Conservation (phyloP, 257 asterid species). For the Galeopsis tetrahit region DNA sequence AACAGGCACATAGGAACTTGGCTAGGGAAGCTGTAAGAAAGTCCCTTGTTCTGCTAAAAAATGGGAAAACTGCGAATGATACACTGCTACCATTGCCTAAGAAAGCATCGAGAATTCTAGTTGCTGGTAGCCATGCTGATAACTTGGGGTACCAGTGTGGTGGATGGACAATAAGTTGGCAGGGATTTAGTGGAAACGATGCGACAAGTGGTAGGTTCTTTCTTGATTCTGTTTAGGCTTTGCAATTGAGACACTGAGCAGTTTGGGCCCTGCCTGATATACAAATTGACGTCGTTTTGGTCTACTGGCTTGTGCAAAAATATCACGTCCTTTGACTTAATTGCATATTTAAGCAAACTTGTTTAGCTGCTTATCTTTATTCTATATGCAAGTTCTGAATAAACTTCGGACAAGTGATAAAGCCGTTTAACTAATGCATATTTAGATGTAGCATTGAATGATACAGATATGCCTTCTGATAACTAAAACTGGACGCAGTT, state of each 20-base stretch:
- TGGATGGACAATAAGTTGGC: constrained; percentile 93
- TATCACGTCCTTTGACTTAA: no score
- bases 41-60: constrained; percentile 83
- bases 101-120: constrained; percentile 65
- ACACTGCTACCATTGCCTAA: constrained; percentile 73
- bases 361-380: no score
- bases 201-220: constrained; percentile 56
- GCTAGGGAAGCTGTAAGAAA: constrained; percentile 92
- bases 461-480: constrained; percentile 2
- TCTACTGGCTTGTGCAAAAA: no score
- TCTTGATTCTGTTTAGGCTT: not conserved
- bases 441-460: not conserved
- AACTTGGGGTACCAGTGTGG: constrained; percentile 93
- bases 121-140: constrained; percentile 88
- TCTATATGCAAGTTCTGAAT: not conserved
- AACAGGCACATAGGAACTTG: constrained; percentile 76
- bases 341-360: no score
- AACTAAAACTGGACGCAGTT: not conserved
- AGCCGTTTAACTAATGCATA: not conserved
- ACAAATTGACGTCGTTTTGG: no score
- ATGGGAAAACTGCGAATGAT: constrained; percentile 64
- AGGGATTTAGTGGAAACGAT: constrained; percentile 78
- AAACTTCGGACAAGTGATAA: constrained; percentile 8
- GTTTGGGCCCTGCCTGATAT: no score
- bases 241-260: no score